Conservation (phyloP, 1,284 basidiomycete species). For the Stereum hirsutum region DNA sequence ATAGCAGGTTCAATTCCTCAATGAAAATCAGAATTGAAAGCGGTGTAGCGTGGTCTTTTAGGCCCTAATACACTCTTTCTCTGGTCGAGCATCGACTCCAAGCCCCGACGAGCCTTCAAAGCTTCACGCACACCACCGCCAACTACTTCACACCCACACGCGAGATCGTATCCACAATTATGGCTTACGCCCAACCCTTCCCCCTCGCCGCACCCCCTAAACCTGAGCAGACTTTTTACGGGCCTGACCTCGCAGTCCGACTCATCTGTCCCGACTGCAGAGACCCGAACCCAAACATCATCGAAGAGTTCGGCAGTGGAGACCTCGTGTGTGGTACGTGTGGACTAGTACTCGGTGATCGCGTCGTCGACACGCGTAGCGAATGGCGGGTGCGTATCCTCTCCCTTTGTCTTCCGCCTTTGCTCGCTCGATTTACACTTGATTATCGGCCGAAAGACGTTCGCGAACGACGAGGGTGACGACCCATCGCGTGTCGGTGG, state of each 20-base stretch:
- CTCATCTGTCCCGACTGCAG: conserved; percentile 94
- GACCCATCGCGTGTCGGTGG: conserved; percentile 99
- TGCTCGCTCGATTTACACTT: conserved; percentile 10
- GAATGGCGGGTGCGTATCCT: conserved; percentile 86
- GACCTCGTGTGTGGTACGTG: conserved; percentile 97
- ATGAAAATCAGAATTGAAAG: conserved; percentile 1
- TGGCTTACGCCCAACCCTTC: conserved; percentile 59
- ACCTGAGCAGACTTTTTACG: conserved; percentile 47
- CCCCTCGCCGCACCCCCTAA: conserved; percentile 49
- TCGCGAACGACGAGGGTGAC: conserved; percentile 98
- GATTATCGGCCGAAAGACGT: conserved; percentile 54
- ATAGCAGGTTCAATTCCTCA: conserved; percentile 3
- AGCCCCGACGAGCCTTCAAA: neutral
- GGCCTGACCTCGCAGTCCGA: conserved; percentile 80
- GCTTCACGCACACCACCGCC: neutral
- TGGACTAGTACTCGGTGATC: conserved; percentile 91
- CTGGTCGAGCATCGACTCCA: neutral
- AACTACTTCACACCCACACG: neutral
- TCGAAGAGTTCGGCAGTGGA: conserved; percentile 96
- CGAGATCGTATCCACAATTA: conserved; percentile 11
- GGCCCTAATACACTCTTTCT: no score
- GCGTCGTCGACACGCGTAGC: conserved; percentile 95
- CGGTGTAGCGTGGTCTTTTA: no score
- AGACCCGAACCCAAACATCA: conserved; percentile 86
- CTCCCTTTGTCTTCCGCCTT: conserved; percentile 13